A percentile compares a stretch with the other conserved stretches of the same genome.
Conservation (phyloP, 495 filamentous ascomycete genomes). For the Aspergillus ellipticus region DNA sequence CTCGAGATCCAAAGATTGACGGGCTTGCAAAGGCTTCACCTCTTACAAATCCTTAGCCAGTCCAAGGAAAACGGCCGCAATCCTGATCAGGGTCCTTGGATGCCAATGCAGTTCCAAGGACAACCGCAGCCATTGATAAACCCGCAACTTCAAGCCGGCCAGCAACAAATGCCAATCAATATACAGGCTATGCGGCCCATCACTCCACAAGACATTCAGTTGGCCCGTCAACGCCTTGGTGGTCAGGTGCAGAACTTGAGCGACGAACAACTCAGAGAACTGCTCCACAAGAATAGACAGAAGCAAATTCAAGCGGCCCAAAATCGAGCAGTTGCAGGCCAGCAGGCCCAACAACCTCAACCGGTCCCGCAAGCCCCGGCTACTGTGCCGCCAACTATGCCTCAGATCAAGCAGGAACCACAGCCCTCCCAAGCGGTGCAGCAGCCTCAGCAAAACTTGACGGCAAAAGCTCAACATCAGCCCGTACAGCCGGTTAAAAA, state of each 20-base stretch:
- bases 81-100: slow-evolving; percentile 20
- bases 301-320: slow-evolving; percentile 34
- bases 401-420: slow-evolving; percentile 25
- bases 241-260: slow-evolving; percentile 34
- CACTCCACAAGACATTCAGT: slow-evolving; percentile 44
- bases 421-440: slow-evolving; percentile 9
- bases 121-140: slow-evolving; percentile 34
- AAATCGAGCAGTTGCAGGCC: slow-evolving; percentile 24
- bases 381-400: slow-evolving; percentile 19
- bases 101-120: slow-evolving; percentile 24
- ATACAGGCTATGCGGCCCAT: slow-evolving; percentile 36
- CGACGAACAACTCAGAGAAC: slow-evolving; percentile 53
- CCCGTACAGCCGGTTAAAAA: slow-evolving; percentile 22
- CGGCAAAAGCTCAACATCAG: slow-evolving; percentile 23
- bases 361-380: slow-evolving; percentile 33
- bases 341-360: slow-evolving; percentile 34
- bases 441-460: slow-evolving; percentile 12
- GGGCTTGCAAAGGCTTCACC: slow-evolving; percentile 51
- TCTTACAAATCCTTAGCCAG: slow-evolving; percentile 40
- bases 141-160: slow-evolving; percentile 27
- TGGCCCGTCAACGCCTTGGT: slow-evolving; percentile 38
- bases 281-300: slow-evolving; percentile 37
- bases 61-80: slow-evolving; percentile 21
- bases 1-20: slow-evolving; percentile 45
- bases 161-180: slow-evolving; percentile 23